These are phyloP conservation scores for Micractinium conductrix DNA, from an alignment of 139 green algal genomes.

Conservation along the genomic window DNA sequence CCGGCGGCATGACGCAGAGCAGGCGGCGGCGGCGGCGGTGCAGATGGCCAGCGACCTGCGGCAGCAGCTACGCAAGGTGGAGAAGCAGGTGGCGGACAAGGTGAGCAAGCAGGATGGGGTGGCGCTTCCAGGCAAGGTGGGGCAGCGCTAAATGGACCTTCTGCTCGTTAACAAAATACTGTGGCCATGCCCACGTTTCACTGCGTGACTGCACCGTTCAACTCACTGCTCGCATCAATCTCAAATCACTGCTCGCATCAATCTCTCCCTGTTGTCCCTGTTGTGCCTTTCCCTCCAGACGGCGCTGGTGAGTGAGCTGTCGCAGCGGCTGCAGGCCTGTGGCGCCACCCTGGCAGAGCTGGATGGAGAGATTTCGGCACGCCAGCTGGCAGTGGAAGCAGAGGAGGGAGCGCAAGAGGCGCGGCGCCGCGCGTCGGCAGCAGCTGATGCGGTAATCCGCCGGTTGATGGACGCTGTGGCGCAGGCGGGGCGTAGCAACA, in stretches of 20 bases:
- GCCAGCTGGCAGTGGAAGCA: neutral
- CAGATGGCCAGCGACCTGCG: constrained; percentile 17
- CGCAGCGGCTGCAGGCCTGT: neutral
- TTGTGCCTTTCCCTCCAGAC: neutral
- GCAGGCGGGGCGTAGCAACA: neutral
- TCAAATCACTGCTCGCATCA: no score
- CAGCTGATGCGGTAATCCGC: neutral
- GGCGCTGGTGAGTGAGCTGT: constrained; percentile 22
- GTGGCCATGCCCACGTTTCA: no score
- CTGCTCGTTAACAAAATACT: no score
- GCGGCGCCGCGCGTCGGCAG: neutral
- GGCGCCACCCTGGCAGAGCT: neutral
- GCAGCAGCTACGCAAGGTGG: constrained; percentile 25
- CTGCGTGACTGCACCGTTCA: no score
- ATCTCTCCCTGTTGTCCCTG: neutral
- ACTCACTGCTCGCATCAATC: no score
- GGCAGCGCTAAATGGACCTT: no score
- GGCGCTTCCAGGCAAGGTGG: no score
- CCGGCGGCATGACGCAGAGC: constrained; percentile 27
- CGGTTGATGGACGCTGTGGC: constrained; percentile 13
- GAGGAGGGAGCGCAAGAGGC: neutral
- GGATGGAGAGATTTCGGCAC: neutral
- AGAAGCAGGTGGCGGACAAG: constrained; percentile 10
- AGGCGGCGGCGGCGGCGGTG: constrained; percentile 1
- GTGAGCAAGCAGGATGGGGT: neutral